Evolutionary conservation across 306 rosid genomes (phyloP).

Genomic region (Fagus sylvatica): DNA sequence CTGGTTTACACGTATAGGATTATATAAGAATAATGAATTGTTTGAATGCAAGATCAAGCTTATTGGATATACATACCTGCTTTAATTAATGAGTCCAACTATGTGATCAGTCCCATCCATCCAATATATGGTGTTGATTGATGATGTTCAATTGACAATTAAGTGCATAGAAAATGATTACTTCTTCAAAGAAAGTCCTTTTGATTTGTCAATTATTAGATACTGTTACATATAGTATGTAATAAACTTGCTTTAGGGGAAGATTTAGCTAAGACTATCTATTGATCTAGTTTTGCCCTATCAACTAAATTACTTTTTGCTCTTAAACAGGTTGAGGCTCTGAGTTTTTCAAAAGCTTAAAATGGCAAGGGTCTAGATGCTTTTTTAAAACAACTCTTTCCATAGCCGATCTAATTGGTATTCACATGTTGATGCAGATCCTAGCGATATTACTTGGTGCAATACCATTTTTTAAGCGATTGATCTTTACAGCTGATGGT

Average conservation of each 20-base stretch:
- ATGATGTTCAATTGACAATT: no score
- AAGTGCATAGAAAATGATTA: no score
- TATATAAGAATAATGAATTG: not conserved
- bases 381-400: not conserved
- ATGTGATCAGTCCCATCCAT: not conserved
- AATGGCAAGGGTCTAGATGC: not conserved
- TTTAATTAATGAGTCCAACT: not conserved
- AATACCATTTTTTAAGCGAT: conserved; percentile 65
- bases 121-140: not conserved
- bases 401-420: conserved; percentile 16
- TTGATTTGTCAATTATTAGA: no score
- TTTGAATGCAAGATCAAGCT: not conserved
- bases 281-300: no score
- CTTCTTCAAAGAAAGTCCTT: no score
- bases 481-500: conserved; percentile 77
- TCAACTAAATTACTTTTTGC: not conserved
- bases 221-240: no score
- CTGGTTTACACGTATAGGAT: not conserved
- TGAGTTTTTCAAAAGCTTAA: no score
- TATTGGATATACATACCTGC: not conserved
- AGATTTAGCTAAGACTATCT: no score
- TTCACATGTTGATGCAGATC: conserved; percentile 52
- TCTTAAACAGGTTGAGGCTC: not conserved
- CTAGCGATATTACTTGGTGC: conserved; percentile 86
- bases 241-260: no score